Conservation (phyloP, 2,329 filamentous ascomycete genomes). For the Trichophyton equinum region DNA sequence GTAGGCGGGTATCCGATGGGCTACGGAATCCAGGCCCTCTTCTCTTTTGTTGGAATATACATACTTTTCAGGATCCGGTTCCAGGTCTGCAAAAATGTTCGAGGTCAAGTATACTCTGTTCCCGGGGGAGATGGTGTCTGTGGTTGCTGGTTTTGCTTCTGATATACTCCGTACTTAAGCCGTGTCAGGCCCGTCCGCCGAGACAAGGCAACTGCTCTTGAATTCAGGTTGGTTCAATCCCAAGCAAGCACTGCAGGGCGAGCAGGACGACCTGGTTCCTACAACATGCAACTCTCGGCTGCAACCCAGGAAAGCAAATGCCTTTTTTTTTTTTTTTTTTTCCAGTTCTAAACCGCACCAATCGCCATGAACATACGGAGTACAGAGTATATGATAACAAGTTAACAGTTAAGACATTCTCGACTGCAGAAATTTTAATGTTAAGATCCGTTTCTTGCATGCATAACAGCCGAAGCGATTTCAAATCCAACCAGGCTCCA, state of each 20-base stretch:
- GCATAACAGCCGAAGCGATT: not conserved
- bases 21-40: not conserved
- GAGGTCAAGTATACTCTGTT: not conserved
- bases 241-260: not conserved
- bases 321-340: not conserved
- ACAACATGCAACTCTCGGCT: not conserved
- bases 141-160: too few species aligned
- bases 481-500: not conserved
- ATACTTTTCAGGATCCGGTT: not conserved
- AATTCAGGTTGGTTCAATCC: not conserved
- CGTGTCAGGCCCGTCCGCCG: not conserved
- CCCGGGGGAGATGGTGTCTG: not conserved
- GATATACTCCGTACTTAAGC: not conserved
- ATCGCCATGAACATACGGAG: not conserved
- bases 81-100: not conserved
- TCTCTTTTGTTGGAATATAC: not conserved
- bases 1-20: not conserved
- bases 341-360: not conserved
- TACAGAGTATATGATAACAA: not conserved
- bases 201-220: not conserved
- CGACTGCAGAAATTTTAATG: not conserved
- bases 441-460: conserved; percentile 3
- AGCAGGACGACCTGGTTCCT: not conserved
- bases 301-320: not conserved
- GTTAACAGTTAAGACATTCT: not conserved